Percentiles rank a stretch among this genome's conserved stretches.
Conservation (phyloP, 2,329 filamentous ascomycete genomes). For the Calonectria leucothoes region DNA sequence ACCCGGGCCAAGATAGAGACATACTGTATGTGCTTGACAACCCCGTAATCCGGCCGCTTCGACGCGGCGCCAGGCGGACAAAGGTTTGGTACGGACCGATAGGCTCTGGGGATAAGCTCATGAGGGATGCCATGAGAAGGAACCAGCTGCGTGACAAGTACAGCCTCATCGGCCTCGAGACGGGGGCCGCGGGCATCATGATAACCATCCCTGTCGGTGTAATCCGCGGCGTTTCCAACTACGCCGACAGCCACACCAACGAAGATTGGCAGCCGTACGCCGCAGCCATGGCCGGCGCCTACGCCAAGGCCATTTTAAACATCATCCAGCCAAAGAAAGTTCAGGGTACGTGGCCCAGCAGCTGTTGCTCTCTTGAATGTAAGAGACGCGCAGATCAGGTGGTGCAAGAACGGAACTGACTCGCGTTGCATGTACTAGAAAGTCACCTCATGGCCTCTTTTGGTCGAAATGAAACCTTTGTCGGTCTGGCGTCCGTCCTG, state of each 20-base stretch:
- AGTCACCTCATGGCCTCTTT: slow-evolving; percentile 32
- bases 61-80: slow-evolving; percentile 37
- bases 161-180: slow-evolving; percentile 47
- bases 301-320: slow-evolving; percentile 29
- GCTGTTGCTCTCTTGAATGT: too few relatives aligned
- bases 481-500: slow-evolving; percentile 30
- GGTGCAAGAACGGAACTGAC: too few relatives aligned
- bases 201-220: slow-evolving; percentile 48
- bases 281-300: slow-evolving; percentile 44
- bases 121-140: slow-evolving; percentile 39
- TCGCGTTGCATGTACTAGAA: too few relatives aligned
- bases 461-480: slow-evolving; percentile 39
- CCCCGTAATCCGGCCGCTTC: too few relatives aligned
- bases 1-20: slow-evolving; percentile 47
- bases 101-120: slow-evolving; percentile 47
- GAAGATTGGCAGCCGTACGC: slow-evolving; percentile 50
- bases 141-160: slow-evolving; percentile 42
- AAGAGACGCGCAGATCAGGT: too few relatives aligned
- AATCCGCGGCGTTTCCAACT: slow-evolving; percentile 49
- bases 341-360: too few relatives aligned
- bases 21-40: slow-evolving; percentile 31
- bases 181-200: slow-evolving; percentile 48
- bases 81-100: slow-evolving; percentile 48
- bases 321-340: too few relatives aligned
- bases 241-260: slow-evolving; percentile 47